Base-by-base conservation (phyloP, 1,284 basidiomycete genomes). In the Microbotryum violaceum region DNA sequence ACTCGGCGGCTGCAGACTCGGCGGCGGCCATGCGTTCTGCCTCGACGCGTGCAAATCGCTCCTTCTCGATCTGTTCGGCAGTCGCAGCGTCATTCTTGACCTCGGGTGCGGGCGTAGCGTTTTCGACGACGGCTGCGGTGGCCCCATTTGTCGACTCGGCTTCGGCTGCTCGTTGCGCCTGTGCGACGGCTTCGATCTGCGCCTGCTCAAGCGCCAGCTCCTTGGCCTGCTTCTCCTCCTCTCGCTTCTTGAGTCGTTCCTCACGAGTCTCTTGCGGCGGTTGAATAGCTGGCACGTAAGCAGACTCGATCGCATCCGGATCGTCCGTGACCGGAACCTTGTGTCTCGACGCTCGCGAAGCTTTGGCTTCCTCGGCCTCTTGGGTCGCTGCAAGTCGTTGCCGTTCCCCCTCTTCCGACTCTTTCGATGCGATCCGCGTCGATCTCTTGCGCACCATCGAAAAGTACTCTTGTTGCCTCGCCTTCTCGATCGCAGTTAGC, bases 401-500 rank as follows among this genome's bases (percentile, higher is more conserved):
- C 57, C 78, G 76, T 14, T 84, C 84, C 70, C 87, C 85, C 71
- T 87, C 85, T 63, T 79, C 78, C 6, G 78, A 74, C 67, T 81
- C 80, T 31, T 76, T 74, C 50, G 76, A 74, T 1, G 89, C 88
- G 61, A 92, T 83, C 44, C 90, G 86, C 49, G 87, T 87, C 2
- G 89, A 90, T 31, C 89, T 83, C 74, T 92, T 92, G 61, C 89
- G 83, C 63, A 85, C 84, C 27, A 83, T 81, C 16, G 89, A 76
- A 4, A 87, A 85, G 59, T 75, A 73, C 61, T 80, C 77, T 56
- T 87, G 82, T 66, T 87, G 85, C 52, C 85, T 64, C 54, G 80
- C 80, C 55, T 80, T 78, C 71, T 84, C 81, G 56, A 78, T 81
- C 69, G 86, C 83, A 44, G 9, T 58, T 21, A 48, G 57, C 18